Evolutionary conservation across 2,329 filamentous ascomycete species (phyloP).

Genomic region (Aureobasidium vineae): DNA sequence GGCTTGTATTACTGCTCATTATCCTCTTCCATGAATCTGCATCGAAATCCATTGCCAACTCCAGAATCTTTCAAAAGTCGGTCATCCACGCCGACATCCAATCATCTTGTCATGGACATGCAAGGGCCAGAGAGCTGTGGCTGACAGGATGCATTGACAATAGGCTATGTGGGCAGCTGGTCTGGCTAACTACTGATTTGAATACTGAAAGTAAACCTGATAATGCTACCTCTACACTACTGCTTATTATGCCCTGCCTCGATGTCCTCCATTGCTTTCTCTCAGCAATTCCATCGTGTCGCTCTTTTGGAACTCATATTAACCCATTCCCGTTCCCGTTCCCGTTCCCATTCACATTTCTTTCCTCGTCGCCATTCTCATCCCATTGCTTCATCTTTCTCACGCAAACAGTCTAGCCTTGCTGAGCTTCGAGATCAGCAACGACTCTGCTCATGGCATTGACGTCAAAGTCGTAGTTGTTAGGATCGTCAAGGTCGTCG

Average conservation of each 20-base stretch:
- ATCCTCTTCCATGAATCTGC: too few species aligned
- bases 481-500: background rate
- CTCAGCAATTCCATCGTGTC: background rate
- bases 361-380: too few species aligned
- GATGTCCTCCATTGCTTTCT: background rate
- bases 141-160: background rate
- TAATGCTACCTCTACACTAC: background rate
- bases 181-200: background rate
- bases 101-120: too few species aligned
- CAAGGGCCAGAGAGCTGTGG: too few species aligned
- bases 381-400: background rate
- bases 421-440: background rate
- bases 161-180: background rate
- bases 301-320: background rate
- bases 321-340: background rate
- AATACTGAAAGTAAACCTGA: background rate
- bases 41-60: too few species aligned
- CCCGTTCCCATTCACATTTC: background rate
- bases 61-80: too few species aligned
- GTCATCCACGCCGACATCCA: too few species aligned
- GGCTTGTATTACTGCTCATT: too few species aligned
- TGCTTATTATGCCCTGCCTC: background rate
- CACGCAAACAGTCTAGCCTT: background rate
- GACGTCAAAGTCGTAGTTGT: slow-evolving; percentile 16
- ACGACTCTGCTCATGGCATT: background rate